Conservation (phyloP, 768 basidiomycete species). For the Trametes elegans region DNA sequence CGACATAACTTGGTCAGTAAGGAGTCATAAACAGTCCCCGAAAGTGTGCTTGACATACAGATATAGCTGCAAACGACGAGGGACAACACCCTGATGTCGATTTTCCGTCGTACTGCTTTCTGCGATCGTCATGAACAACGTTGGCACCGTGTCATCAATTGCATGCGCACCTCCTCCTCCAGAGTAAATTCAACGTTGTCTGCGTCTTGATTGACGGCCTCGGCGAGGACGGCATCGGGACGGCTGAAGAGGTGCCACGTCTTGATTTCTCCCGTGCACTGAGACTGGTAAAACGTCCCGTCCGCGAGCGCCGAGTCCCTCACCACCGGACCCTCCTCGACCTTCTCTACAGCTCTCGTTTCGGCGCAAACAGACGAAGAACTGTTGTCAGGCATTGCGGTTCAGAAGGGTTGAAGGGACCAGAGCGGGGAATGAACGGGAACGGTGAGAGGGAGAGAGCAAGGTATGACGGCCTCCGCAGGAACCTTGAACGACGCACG, state of each 20-base stretch:
- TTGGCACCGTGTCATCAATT: not conserved
- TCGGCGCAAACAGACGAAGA: not conserved
- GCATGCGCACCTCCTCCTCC: constrained; percentile 44
- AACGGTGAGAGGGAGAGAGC: not conserved
- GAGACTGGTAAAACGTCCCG: constrained; percentile 43
- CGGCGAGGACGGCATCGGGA: constrained; percentile 36
- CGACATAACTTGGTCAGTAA: not conserved
- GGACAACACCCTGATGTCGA: constrained; percentile 49
- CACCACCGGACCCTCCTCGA: constrained; percentile 8
- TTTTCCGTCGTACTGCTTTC: constrained; percentile 46
- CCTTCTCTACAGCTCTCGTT: not conserved
- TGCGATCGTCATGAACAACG: constrained; percentile 15
- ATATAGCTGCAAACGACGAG: constrained; percentile 51
- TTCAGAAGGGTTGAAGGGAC: not conserved
- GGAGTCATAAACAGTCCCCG: not conserved
- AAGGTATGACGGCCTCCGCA: not conserved
- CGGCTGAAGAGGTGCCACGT: constrained; percentile 28
- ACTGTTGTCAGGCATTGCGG: not conserved
- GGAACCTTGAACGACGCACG: not conserved
- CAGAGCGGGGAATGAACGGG: not conserved
- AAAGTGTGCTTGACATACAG: constrained; percentile 36
- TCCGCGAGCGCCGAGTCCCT: constrained; percentile 23
- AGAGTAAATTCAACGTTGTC: constrained; percentile 45
- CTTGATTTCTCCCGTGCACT: constrained; percentile 30
- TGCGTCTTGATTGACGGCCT: constrained; percentile 52